A percentile compares a stretch with the other conserved stretches of the same genome.
Evolutionary conservation across 2,329 filamentous ascomycete genomes (phyloP).

Genomic region (Cadophora gregata): DNA sequence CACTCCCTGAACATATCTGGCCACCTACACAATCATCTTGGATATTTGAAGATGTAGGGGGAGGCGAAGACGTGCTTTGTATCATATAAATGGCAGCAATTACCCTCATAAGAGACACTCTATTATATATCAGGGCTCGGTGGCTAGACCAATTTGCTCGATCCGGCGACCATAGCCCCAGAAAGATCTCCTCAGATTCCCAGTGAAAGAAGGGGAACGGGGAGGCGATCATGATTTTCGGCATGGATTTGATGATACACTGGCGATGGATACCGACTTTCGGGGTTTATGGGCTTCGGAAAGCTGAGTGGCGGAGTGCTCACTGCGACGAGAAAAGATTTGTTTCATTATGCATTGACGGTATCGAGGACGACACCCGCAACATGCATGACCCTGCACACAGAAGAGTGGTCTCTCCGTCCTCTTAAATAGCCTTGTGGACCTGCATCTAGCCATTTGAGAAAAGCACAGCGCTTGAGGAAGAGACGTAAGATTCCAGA

Average conservation of each 20-base stretch:
- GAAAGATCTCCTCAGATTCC: conserved; percentile 28
- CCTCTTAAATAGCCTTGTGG: conserved; percentile 22
- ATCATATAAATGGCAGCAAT: conserved; percentile 21
- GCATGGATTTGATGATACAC: conserved; percentile 34
- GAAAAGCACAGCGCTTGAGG: conserved; percentile 5
- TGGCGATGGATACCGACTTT: conserved; percentile 21
- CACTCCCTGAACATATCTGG: conserved; percentile 6
- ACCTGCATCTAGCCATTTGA: conserved; percentile 10
- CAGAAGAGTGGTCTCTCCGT: conserved; percentile 9
- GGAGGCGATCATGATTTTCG: conserved; percentile 21
- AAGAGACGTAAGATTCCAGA: not conserved
- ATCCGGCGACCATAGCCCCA: conserved; percentile 13
- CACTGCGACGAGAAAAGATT: conserved; percentile 27
- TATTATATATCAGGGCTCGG: conserved; percentile 16
- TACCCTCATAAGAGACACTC: not conserved
- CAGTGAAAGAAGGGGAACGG: conserved; percentile 6
- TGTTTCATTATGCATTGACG: conserved; percentile 35
- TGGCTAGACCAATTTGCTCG: conserved; percentile 5
- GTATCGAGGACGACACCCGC: conserved; percentile 11
- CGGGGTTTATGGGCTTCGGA: conserved; percentile 12
- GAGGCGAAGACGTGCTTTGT: conserved; percentile 22
- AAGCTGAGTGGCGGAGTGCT: conserved; percentile 23
- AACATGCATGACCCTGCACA: conserved; percentile 22
- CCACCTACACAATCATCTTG: conserved; percentile 18
- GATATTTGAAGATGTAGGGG: conserved; percentile 19